phyloP scores from a whole-genome alignment of 495 filamentous ascomycete genomes.

The Daldinia childiae region DNA sequence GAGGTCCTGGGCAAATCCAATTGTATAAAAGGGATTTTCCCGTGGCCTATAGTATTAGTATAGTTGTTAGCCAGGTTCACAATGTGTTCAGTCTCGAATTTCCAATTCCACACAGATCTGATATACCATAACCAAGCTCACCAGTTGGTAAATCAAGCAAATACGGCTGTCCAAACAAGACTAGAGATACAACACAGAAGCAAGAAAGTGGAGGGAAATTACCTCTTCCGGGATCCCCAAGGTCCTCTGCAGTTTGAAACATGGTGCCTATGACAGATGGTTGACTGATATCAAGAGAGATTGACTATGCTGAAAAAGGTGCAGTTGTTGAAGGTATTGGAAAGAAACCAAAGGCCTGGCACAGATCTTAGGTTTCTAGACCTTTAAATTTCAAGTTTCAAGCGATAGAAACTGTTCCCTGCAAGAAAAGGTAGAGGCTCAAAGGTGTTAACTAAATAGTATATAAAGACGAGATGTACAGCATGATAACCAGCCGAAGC shows the following conservation, averaged over 20 bases:
- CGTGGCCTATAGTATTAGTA: neutral
- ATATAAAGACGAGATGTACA: neutral
- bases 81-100: neutral
- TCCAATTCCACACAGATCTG: neutral
- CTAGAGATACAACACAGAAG: neutral
- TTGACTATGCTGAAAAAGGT: neutral
- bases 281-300: neutral
- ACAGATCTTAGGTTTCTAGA: neutral
- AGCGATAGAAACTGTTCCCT: neutral
- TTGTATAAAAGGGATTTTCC: neutral
- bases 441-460: neutral
- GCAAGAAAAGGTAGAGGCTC: neutral
- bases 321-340: neutral
- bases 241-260: neutral
- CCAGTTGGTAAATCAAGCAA: neutral
- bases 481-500: neutral
- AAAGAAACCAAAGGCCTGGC: neutral
- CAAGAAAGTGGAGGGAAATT: neutral
- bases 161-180: neutral
- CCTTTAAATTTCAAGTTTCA: neutral
- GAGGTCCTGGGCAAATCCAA: neutral
- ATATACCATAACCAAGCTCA: neutral
- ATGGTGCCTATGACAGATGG: neutral
- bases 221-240: neutral
- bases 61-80: neutral